Evolutionary conservation across 768 basidiomycete genomes (phyloP), one percentile per base, ranked within the genome.

Genomic region (Suillus placidus): DNA sequence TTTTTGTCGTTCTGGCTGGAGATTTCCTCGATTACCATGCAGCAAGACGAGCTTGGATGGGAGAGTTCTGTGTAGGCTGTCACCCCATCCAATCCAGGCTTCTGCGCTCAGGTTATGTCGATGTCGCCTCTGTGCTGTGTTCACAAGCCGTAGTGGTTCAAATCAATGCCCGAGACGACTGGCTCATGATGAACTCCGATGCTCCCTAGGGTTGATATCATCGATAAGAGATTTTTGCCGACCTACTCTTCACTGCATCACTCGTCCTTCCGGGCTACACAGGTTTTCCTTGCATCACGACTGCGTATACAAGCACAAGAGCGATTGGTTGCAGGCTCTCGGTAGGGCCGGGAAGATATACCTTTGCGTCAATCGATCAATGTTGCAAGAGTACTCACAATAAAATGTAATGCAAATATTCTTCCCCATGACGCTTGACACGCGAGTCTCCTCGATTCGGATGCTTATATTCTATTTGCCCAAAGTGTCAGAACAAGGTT

Each of bases 1-100:
- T 35, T 7, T 12, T 9, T 12, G 10, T 18, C 42, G 42, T 43
- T 18, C 18, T 18, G 16, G 18, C 42, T 42, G 16, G 6, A 38
- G 38, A 38, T 38, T 38, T 38, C 10, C 10, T 47, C 4, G 8
- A n/a, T 10, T 47, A 47, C 10, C 10, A 47, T n/a, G 9, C 20
- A 20, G 43, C 18, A 45, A 45, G 20, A 45, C 18, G 43, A n/a
- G 18, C 43, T n/a, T 45, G 43, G 18, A 45, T 45, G n/a, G 69
- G 84, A 87, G 73, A 92, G 91, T 73, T 93, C 93, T n/a, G 93
- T 6, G 42, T 18, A 42, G 16, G 16, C 42, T 18, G 16, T 42
- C 42, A 16, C 42, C 18, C 16, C 42, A 42, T 42, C 42, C 6
- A 16, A 6, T 6, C 16, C 16, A 18, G n/a, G 16, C 16, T 18